Evolutionary conservation across 2,329 filamentous ascomycete genomes (phyloP), one percentile per base, ranked within the genome.

Genomic region (Colletotrichum shisoi): DNA sequence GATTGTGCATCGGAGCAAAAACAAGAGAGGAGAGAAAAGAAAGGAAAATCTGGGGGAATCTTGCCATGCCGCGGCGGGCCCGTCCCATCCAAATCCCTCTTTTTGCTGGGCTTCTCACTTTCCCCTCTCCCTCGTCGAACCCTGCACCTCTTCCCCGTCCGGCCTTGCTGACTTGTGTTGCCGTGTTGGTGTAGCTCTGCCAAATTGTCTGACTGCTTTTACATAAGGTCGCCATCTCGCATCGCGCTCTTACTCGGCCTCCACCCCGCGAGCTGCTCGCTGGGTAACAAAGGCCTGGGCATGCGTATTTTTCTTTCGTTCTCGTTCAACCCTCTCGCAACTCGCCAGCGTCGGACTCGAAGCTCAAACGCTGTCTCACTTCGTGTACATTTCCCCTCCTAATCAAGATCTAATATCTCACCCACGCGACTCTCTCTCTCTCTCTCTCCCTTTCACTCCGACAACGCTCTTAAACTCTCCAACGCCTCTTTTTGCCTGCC

Each of bases 11-110:
- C 37, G 59, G 53, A 54, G n/a, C 40, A 24, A 34, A 60, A 52
- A 34, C 31, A 34, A 34, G 31, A 34, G 31, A 7, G 31, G 31
- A 34, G 31, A 34, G 2, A 34, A 9, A 34, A 9, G 31, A 27
- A 51, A 44, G 40, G 17, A 24, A 62, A 66, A 51, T 54, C 64
- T 64, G 64, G 65, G 61, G 62, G 48, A 59, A 60, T 63, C 59
- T 63, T 67, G 59, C 37, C 44, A 46, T 12, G 59, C 59, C 59
- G 57, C 59, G 59, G 45, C 59, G 59, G 45, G 39, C 59, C 59
- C 63, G 52, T 67, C 59, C 53, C 52, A 67, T 63, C 63, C 48
- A 49, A 56, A 37, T 17, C 34, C 34, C 19, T 24, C n/a, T 21
- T 44, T 34, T 48, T 11, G 21, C 40, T 45, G 21, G 24, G 44